Evolutionary conservation across 192 early-diverging fungal species (phyloP).

Genomic region (Helicostylum pulchrum): DNA sequence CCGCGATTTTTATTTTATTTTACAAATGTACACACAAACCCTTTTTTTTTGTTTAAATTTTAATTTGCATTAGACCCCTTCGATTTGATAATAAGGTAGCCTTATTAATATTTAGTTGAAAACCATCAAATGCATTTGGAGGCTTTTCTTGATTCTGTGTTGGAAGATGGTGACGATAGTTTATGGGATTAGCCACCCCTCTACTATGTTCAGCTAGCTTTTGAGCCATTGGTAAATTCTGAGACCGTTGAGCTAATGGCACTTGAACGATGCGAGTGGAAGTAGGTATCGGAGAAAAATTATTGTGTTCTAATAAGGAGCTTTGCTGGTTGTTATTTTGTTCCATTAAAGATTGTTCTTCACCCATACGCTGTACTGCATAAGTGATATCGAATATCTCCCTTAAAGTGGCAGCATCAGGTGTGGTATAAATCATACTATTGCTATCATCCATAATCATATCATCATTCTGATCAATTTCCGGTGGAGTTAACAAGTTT

Average conservation of each 20-base stretch:
- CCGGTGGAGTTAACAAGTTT: background rate
- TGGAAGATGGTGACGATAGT: background rate
- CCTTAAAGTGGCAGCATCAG: slow-evolving; percentile 52
- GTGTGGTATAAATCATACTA: slow-evolving; percentile 34
- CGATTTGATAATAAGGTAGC: slow-evolving; percentile 13
- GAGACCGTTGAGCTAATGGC: slow-evolving; percentile 1
- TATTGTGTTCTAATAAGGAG: background rate
- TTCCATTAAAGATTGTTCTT: slow-evolving; percentile 40
- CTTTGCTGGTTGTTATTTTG: background rate
- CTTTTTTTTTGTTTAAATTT: too few relatives aligned
- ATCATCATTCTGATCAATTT: background rate
- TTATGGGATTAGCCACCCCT: background rate
- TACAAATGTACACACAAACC: too few relatives aligned
- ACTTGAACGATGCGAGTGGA: background rate
- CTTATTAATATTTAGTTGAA: slow-evolving; percentile 7
- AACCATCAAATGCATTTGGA: slow-evolving; percentile 2
- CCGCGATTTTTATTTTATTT: too few relatives aligned
- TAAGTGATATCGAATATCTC: slow-evolving; percentile 72
- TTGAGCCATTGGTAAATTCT: background rate
- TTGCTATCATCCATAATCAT: background rate
- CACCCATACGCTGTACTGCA: slow-evolving; percentile 72
- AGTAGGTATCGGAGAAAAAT: background rate
- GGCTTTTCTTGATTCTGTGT: background rate
- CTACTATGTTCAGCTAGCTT: slow-evolving; percentile 9
- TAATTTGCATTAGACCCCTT: background rate